phyloP scores from a whole-genome alignment of 768 basidiomycete species.

The Termitomyces titanicus region DNA sequence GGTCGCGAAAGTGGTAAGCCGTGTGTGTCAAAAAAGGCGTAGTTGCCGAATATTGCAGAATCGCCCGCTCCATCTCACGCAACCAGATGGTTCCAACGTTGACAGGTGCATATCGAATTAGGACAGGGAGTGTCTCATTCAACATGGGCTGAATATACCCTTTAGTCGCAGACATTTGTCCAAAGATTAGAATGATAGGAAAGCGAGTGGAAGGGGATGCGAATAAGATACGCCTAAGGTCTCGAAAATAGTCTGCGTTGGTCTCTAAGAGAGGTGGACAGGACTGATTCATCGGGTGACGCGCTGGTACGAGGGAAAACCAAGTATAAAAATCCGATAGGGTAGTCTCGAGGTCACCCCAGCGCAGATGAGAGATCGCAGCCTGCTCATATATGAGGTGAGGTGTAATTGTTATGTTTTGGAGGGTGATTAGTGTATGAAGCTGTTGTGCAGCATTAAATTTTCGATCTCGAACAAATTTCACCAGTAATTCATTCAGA shows the following conservation, averaged over 20 bases:
- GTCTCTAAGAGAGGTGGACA: background rate
- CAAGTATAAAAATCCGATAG: conserved; percentile 11
- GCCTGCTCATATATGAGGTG: conserved; percentile 16
- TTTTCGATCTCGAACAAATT: conserved; percentile 10
- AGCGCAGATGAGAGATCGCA: conserved; percentile 13
- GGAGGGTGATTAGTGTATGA: conserved; percentile 9
- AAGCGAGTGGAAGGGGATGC: conserved; percentile 13
- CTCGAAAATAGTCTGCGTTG: conserved; percentile 3
- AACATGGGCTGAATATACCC: conserved; percentile 17
- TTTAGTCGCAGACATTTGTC: conserved; percentile 16
- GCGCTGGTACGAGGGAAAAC: conserved; percentile 18
- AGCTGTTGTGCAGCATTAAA: conserved; percentile 18
- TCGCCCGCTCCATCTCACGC: conserved; percentile 8
- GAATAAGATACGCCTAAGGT: conserved; percentile 13
- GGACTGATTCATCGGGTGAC: background rate
- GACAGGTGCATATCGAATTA: conserved; percentile 10
- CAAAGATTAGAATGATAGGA: conserved; percentile 15
- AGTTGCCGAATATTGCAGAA: background rate
- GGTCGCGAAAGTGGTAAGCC: conserved; percentile 4
- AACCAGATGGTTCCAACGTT: conserved; percentile 8
- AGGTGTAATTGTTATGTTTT: conserved; percentile 9
- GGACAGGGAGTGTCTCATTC: conserved; percentile 11
- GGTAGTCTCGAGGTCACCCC: conserved; percentile 4
- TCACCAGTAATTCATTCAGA: conserved; percentile 8
- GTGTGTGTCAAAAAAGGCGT: background rate